phyloP scores from a whole-genome alignment of 371 early-diverging fungal genomes.

The Mortierella sp. region DNA sequence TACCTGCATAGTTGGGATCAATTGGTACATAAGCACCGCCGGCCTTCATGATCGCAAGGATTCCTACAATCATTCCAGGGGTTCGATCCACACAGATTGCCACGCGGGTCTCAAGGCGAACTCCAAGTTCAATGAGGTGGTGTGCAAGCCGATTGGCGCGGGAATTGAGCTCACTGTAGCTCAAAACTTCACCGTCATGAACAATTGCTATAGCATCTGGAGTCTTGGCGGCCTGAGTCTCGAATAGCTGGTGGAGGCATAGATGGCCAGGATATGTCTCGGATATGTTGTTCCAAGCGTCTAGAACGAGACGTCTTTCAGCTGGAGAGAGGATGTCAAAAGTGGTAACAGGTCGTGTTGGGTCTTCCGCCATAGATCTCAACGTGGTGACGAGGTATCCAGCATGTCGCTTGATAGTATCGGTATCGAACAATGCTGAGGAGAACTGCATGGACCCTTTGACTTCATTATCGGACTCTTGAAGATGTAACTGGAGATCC shows the following conservation, averaged over 20 bases:
- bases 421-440: constrained; percentile 9
- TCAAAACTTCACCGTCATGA: constrained; percentile 18
- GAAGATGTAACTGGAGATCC: constrained; percentile 2
- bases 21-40: constrained; percentile 28
- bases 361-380: background rate
- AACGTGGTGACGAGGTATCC: constrained; percentile 7
- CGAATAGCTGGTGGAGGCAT: constrained; percentile 12
- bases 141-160: constrained; percentile 13
- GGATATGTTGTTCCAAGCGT: constrained; percentile 15
- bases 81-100: constrained; percentile 21
- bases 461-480: constrained; percentile 2
- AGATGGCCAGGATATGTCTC: background rate
- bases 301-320: constrained; percentile 3
- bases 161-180: constrained; percentile 16
- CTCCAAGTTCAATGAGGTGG: constrained; percentile 9
- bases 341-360: background rate
- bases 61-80: constrained; percentile 5
- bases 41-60: constrained; percentile 19
- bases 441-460: background rate
- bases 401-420: constrained; percentile 12
- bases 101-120: constrained; percentile 14
- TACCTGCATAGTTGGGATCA: constrained; percentile 11
- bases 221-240: constrained; percentile 3
- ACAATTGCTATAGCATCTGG: constrained; percentile 30
- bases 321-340: constrained; percentile 12